Evolutionary conservation across 2,329 filamentous ascomycete species (phyloP), one percentile per base, ranked within the genome.

Genomic region (Didymellaceae sp.): DNA sequence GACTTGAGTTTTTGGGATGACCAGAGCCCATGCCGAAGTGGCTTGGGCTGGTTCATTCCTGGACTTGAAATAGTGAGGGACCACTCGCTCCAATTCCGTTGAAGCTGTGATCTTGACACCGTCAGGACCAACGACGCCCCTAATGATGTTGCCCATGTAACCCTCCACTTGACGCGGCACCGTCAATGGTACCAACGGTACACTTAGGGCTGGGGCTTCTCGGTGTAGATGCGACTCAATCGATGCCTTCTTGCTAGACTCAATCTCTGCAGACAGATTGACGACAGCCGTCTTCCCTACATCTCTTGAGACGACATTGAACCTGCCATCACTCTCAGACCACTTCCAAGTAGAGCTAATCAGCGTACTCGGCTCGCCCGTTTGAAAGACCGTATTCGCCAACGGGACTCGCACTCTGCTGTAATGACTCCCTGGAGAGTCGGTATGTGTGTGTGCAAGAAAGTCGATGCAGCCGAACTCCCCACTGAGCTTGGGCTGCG

Each of bases 101-200:
- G 88, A 91, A 3, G 89, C 89, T 10, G 87, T 85, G 0, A 80
- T 74, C 1, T 72, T 62, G 24, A 74, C 68, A 4, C 76, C 78
- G 18, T 68, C 59, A 10, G 59, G 60, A 14, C 81, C 74, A 13
- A 82, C 76, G 8, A 92, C 67, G 32, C 83, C 81, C 24, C 87
- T 83, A 17, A 94, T 77, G 46, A 95, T 93, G 71, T 95, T 95
- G 3, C 90, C 90, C 63, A 92, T 84, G 26, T 85, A 85, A 28
- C 83, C 81, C 1, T 80, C 74, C 26, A 94, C 85, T 37, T 74
- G 76, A 14, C 88, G 82, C 13, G 86, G 80, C 5, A 74, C 68
- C 0, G 87, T 90, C 26, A 92, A 69, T 1, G 87, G 83, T 9
- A 86, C 70, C 3, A 92, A 72, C 0, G 87, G 78, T 9, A 79